Evolutionary conservation across 768 basidiomycete species (phyloP).

Genomic region (Russula brevipes): DNA sequence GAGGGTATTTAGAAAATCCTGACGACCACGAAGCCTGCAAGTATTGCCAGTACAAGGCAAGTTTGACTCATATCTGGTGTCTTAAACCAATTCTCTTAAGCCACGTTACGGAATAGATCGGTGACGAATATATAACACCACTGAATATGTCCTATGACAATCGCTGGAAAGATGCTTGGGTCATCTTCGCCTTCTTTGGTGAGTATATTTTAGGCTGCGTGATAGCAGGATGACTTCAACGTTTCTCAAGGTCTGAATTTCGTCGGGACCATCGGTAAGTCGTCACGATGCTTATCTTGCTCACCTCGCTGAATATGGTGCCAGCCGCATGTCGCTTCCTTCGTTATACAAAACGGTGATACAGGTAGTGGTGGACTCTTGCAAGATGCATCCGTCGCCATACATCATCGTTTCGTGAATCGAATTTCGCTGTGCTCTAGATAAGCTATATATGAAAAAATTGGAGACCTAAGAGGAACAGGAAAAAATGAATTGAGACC

Average conservation of each 20-base stretch:
- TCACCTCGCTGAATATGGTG: conserved; percentile 1
- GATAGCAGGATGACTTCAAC: neutral
- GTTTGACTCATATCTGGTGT: conserved; percentile 25
- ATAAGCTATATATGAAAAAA: conserved; percentile 1
- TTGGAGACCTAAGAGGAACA: neutral
- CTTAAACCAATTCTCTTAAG: neutral
- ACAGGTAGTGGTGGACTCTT: neutral
- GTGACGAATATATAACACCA: conserved; percentile 63
- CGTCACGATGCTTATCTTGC: neutral
- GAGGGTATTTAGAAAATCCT: conserved; percentile 71
- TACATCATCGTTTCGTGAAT: neutral
- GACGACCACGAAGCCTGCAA: conserved; percentile 55
- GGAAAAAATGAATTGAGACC: neutral
- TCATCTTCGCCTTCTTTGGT: conserved; percentile 59
- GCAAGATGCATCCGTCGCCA: neutral
- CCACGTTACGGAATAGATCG: conserved; percentile 34
- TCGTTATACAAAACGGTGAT: conserved; percentile 61
- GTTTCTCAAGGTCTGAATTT: conserved; percentile 59
- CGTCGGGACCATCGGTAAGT: conserved; percentile 47
- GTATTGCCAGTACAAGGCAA: conserved; percentile 64
- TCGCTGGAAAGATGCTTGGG: conserved; percentile 64
- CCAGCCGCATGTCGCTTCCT: conserved; percentile 61
- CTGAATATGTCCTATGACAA: conserved; percentile 58
- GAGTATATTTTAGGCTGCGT: conserved; percentile 24
- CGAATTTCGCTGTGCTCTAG: neutral